phyloP scores from a whole-genome alignment of 257 asterid species.

The Ocimum tenuiflorum region DNA sequence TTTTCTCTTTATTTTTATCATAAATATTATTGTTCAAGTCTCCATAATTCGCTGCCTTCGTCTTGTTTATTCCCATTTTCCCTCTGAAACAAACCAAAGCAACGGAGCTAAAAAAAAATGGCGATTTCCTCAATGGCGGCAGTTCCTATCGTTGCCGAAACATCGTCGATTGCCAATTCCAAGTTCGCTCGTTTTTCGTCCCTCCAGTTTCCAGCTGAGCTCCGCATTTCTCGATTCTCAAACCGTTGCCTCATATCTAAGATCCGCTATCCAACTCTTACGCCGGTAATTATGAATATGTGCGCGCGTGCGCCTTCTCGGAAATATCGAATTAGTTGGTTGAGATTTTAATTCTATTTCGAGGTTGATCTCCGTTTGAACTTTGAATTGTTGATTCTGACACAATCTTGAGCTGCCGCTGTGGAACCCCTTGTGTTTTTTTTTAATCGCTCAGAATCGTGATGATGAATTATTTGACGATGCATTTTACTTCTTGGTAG shows the following conservation, averaged over 20 bases:
- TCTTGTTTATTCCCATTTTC: constrained; percentile 6
- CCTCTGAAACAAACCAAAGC: not conserved
- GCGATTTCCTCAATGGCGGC: constrained; percentile 55
- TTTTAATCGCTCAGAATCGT: not conserved
- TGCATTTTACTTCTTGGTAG: not conserved
- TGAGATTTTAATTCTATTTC: not conserved
- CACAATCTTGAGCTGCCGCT: not conserved
- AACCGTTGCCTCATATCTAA: constrained; percentile 26
- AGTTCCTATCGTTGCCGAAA: constrained; percentile 18
- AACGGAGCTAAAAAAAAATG: constrained; percentile 30
- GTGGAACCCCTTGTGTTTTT: not conserved
- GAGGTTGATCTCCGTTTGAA: constrained; percentile 3
- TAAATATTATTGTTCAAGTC: not conserved
- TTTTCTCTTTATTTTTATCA: too few relatives aligned
- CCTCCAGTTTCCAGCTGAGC: constrained; percentile 43
- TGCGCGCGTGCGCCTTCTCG: not conserved
- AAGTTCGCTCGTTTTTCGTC: constrained; percentile 42
- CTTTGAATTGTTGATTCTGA: not conserved
- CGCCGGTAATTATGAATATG: constrained; percentile 35
- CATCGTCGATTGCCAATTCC: constrained; percentile 26
- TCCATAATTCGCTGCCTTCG: constrained; percentile 7
- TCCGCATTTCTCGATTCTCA: constrained; percentile 34
- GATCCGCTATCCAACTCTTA: constrained; percentile 30
- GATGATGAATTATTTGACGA: not conserved
- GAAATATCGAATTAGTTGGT: not conserved